Percentiles rank a stretch among this genome's conserved stretches.
These are phyloP conservation scores for Aspergillus costaricaensis DNA, from an alignment of 2,329 filamentous ascomycete species.

Conservation along the genomic window DNA sequence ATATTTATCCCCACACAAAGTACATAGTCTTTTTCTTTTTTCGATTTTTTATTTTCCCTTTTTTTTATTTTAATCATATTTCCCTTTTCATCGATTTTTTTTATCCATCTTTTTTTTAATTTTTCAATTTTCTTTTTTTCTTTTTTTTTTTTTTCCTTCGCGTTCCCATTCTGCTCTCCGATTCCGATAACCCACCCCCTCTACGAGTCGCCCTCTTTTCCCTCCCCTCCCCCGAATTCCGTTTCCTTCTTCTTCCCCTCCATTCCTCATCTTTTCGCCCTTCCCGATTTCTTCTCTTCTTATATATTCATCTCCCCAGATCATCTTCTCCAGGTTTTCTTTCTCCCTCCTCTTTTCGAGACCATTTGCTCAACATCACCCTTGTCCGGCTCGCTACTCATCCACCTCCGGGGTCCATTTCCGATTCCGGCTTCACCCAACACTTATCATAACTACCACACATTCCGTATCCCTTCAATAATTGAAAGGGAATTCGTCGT, in stretches of 20 bases:
- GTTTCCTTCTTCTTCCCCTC: slow-evolving; percentile 29
- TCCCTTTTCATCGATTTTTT: slow-evolving; percentile 9
- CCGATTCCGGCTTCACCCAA: slow-evolving; percentile 6
- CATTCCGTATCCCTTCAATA: slow-evolving; percentile 9
- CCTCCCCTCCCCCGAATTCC: slow-evolving; percentile 30
- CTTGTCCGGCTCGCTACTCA: slow-evolving; percentile 12
- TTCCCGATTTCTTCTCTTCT: slow-evolving; percentile 31
- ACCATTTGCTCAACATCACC: slow-evolving; percentile 21
- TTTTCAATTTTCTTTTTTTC: slow-evolving; percentile 18
- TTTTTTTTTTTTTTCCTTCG: slow-evolving; percentile 18
- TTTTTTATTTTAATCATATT: slow-evolving; percentile 15
- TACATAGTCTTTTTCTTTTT: slow-evolving; percentile 18
- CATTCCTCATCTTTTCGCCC: slow-evolving; percentile 21
- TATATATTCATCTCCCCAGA: slow-evolving; percentile 31
- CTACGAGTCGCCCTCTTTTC: slow-evolving; percentile 20
- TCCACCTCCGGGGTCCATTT: slow-evolving; percentile 6
- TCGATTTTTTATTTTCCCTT: slow-evolving; percentile 22
- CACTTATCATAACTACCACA: slow-evolving; percentile 8
- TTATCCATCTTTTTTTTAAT: slow-evolving; percentile 19
- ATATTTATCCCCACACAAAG: slow-evolving; percentile 38
- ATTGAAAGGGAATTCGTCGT: slow-evolving; percentile 12
- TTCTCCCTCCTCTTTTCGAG: slow-evolving; percentile 21
- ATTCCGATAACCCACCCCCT: slow-evolving; percentile 30
- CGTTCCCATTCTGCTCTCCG: slow-evolving; percentile 22
- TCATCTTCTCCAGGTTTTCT: slow-evolving; percentile 30